phyloP scores from a whole-genome alignment of 2,329 filamentous ascomycete genomes.

The Fusarium sp. region DNA sequence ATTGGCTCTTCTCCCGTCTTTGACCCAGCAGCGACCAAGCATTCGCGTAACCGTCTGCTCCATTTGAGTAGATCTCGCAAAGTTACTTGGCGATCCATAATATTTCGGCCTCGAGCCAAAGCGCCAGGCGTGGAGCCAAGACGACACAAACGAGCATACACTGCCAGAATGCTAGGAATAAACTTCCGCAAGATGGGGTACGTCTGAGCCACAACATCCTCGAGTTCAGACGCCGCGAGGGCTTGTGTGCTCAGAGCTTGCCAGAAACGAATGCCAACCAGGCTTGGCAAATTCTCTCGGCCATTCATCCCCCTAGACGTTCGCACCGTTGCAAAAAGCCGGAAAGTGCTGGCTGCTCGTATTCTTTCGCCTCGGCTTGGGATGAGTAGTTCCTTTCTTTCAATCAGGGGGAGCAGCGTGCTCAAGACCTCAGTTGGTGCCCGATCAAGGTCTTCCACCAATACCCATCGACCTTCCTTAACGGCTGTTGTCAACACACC shows the following conservation, averaged over 20 bases:
- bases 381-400: constrained; percentile 89
- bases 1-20: constrained; percentile 75
- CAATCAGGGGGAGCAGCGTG: constrained; percentile 89
- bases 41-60: constrained; percentile 78
- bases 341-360: constrained; percentile 83
- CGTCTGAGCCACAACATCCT: constrained; percentile 74
- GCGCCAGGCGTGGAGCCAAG: constrained; percentile 57
- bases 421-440: constrained; percentile 96
- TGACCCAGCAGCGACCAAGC: constrained; percentile 69
- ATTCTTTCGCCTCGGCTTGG: constrained; percentile 89
- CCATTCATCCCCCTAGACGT: constrained; percentile 76
- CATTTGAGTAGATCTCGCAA: constrained; percentile 90
- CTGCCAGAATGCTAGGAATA: constrained; percentile 65
- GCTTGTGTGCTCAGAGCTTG: constrained; percentile 74
- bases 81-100: constrained; percentile 65
- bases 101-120: constrained; percentile 52
- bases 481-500: constrained; percentile 95
- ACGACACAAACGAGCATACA: constrained; percentile 63
- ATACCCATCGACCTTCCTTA: constrained; percentile 91
- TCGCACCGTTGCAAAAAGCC: constrained; percentile 90
- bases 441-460: constrained; percentile 96
- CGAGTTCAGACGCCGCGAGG: constrained; percentile 74
- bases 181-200: constrained; percentile 76
- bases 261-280: constrained; percentile 91
- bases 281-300: constrained; percentile 71